Percentiles rank a stretch among this genome's conserved stretches.
Evolutionary conservation across 169 alveolate genomes (phyloP).

Genomic region (Haemoproteus tartakovskyi): DNA sequence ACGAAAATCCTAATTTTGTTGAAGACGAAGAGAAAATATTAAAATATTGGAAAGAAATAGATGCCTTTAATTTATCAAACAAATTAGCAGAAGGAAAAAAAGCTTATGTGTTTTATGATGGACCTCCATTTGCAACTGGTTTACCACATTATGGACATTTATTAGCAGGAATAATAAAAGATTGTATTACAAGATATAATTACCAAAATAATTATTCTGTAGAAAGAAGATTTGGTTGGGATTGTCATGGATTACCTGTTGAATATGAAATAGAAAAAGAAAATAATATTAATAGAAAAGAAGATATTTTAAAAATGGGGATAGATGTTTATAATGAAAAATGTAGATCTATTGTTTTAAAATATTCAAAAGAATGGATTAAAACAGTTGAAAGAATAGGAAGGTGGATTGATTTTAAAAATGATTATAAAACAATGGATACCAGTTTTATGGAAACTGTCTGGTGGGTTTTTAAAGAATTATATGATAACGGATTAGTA

Average conservation of each 20-base stretch:
- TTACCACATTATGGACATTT: constrained; percentile 99
- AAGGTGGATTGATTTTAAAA: constrained; percentile 98
- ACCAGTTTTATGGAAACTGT: constrained; percentile 96
- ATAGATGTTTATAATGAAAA: constrained; percentile 76
- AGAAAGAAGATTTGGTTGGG: constrained; percentile 99
- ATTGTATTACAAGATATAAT: constrained; percentile 97
- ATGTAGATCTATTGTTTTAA: constrained; percentile 92
- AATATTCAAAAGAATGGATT: constrained; percentile 93
- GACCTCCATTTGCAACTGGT: constrained; percentile 99
- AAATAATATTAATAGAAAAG: constrained; percentile 85
- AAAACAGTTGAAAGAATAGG: constrained; percentile 91
- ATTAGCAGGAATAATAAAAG: constrained; percentile 99
- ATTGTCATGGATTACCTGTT: constrained; percentile 99
- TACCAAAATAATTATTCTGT: constrained; percentile 95
- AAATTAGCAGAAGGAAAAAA: constrained; percentile 83
- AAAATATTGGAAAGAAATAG: constrained; percentile 84
- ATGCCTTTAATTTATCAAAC: constrained; percentile 79
- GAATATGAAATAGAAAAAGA: constrained; percentile 96
- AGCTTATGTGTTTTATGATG: constrained; percentile 96
- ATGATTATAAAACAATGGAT: constrained; percentile 99
- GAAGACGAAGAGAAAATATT: constrained; percentile 86
- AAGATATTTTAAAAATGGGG: constrained; percentile 91
- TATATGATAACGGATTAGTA: constrained; percentile 90
- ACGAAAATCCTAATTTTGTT: constrained; percentile 87
- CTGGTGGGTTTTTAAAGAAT: constrained; percentile 92